A percentile compares a stretch with the other conserved stretches of the same genome.
phyloP scores from a whole-genome alignment of 2,329 filamentous ascomycete species.

The Cyclaneusma minus region DNA sequence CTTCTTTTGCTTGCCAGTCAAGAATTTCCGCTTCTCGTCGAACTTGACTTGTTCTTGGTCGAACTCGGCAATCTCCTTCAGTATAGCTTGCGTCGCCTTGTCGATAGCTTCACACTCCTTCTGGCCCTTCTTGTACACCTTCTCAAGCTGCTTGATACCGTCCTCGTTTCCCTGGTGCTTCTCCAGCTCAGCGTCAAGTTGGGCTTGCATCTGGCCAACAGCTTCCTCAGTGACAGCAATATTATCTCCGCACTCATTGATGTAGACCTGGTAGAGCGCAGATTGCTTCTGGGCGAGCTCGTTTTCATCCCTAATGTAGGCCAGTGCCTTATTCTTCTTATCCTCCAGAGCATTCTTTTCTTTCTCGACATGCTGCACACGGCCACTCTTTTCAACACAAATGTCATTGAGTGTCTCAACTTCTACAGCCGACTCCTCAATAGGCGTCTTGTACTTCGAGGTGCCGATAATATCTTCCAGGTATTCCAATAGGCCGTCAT shows the following conservation, averaged over 20 bases:
- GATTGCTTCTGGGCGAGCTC: slow-evolving; percentile 82
- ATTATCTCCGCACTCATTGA: slow-evolving; percentile 79
- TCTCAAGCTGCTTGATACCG: slow-evolving; percentile 78
- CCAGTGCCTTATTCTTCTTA: slow-evolving; percentile 89
- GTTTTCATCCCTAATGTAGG: slow-evolving; percentile 84
- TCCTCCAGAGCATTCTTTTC: slow-evolving; percentile 86
- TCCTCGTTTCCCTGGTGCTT: slow-evolving; percentile 85
- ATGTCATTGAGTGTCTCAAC: slow-evolving; percentile 89
- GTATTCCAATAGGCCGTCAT: slow-evolving; percentile 91
- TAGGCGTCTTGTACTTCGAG: slow-evolving; percentile 93
- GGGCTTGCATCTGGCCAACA: slow-evolving; percentile 75
- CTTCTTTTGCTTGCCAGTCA: slow-evolving; percentile 84
- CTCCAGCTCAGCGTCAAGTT: slow-evolving; percentile 75
- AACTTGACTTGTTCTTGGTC: slow-evolving; percentile 97
- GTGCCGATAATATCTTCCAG: slow-evolving; percentile 98
- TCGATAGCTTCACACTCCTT: slow-evolving; percentile 75
- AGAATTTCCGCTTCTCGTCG: slow-evolving; percentile 93
- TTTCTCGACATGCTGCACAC: slow-evolving; percentile 95
- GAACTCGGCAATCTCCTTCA: slow-evolving; percentile 81
- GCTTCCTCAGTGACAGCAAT: slow-evolving; percentile 78
- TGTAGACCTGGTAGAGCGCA: slow-evolving; percentile 81
- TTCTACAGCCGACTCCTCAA: slow-evolving; percentile 82
- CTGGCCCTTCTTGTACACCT: slow-evolving; percentile 64
- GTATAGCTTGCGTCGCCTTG: slow-evolving; percentile 61
- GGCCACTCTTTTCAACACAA: slow-evolving; percentile 84